A percentile compares a stretch with the other conserved stretches of the same genome.
phyloP scores from a whole-genome alignment of 306 rosid genomes.

The Lotus japonicus region DNA sequence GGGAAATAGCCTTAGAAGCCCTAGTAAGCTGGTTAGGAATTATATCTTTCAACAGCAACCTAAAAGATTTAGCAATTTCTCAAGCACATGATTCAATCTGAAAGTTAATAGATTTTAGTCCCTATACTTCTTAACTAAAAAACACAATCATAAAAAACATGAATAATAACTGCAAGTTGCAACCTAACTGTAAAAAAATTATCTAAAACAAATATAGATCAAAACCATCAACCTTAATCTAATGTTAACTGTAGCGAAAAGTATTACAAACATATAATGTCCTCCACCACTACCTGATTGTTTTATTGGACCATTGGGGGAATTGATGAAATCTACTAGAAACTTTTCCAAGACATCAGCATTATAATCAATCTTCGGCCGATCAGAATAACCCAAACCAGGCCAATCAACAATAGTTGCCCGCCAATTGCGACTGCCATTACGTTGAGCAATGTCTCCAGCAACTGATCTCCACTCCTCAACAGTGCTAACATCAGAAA shows the following conservation, averaged over 20 bases:
- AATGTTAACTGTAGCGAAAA: too few species aligned
- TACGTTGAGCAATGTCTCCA: conserved; percentile 57
- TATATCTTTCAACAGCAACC: neutral
- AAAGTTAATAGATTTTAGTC: neutral
- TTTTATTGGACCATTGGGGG: conserved; percentile 60
- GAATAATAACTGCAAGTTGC: neutral
- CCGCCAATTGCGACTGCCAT: conserved; percentile 55
- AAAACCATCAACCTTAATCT: neutral
- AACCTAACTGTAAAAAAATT: neutral
- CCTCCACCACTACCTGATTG: conserved; percentile 47
- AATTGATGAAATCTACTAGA: conserved; percentile 77
- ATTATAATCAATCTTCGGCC: conserved; percentile 83
- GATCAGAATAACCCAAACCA: conserved; percentile 86
- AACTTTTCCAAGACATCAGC: conserved; percentile 79
- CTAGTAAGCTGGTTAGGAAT: neutral
- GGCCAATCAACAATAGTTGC: conserved; percentile 97
- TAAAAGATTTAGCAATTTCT: neutral
- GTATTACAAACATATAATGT: neutral
- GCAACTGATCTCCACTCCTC: conserved; percentile 97
- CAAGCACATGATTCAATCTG: neutral
- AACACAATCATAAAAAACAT: neutral
- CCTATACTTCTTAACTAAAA: neutral
- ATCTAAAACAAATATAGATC: conserved; percentile 5
- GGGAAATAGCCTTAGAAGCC: neutral
- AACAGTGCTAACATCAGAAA: conserved; percentile 94